Evolutionary conservation across 352 stramenopile species (phyloP).

Genomic region (Globisporangium parvum): DNA sequence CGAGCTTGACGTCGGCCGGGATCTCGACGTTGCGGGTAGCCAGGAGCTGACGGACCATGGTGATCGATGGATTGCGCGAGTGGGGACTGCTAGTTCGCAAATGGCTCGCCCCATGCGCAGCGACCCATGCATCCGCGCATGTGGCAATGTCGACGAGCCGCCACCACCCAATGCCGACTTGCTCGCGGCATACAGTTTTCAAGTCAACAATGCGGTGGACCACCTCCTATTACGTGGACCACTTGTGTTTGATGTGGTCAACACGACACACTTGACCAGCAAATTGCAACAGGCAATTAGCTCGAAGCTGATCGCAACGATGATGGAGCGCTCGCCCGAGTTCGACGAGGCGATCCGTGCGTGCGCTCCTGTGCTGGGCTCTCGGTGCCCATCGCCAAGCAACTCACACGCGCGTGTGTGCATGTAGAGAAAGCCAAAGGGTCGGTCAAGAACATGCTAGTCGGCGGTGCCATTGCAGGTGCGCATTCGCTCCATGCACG

Average conservation of each 20-base stretch:
- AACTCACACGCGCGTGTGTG: not conserved
- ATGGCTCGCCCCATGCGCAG: constrained; percentile 16
- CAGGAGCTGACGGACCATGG: constrained; percentile 88
- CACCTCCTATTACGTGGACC: not conserved
- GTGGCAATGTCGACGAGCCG: not conserved
- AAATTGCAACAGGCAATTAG: not conserved
- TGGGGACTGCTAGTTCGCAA: constrained; percentile 67
- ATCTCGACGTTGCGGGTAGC: constrained; percentile 92
- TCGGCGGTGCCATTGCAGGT: constrained; percentile 49
- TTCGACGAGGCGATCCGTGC: constrained; percentile 15
- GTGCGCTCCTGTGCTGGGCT: no score
- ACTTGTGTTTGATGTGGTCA: not conserved
- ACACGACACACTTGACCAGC: not conserved
- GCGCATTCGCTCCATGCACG: not conserved
- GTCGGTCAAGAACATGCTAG: constrained; percentile 64
- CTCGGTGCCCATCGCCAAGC: no score
- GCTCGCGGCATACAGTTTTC: no score
- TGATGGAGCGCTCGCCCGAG: constrained; percentile 11
- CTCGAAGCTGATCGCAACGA: not conserved
- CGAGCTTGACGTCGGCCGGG: constrained; percentile 92
- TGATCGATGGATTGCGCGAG: constrained; percentile 20
- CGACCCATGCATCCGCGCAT: not conserved
- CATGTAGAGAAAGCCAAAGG: constrained; percentile 61
- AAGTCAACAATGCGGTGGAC: no score
- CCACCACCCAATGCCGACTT: not conserved